Evolutionary conservation across 2,329 filamentous ascomycete species (phyloP).

Genomic region (Xylaria sp.): DNA sequence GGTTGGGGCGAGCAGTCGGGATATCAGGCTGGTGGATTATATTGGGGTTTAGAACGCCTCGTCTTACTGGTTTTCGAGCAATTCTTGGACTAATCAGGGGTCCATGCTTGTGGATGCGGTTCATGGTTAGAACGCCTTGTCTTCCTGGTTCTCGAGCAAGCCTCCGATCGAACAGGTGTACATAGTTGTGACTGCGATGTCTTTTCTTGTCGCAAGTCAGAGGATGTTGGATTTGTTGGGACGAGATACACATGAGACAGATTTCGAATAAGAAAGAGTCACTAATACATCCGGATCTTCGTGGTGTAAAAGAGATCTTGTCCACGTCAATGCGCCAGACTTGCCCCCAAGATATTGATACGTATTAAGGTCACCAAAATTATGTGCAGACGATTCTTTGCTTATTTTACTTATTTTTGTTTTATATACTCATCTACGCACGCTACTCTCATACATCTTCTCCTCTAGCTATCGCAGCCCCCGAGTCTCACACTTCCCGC

Average conservation of each 20-base stretch:
- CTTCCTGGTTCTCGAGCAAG: background rate
- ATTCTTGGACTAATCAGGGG: background rate
- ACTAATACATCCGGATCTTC: no score
- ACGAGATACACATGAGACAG: no score
- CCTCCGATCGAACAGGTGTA: background rate
- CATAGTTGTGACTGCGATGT: background rate
- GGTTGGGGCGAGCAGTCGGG: slow-evolving; percentile 44
- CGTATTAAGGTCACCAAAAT: no score
- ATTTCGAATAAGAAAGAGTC: no score
- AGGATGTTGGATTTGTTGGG: no score
- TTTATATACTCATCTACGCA: background rate
- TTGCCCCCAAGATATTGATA: no score
- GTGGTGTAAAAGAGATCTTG: no score
- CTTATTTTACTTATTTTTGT: no score
- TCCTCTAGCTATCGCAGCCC: slow-evolving; percentile 21
- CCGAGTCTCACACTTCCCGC: slow-evolving; percentile 22
- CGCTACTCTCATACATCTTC: background rate
- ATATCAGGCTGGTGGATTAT: slow-evolving; percentile 27
- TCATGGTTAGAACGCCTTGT: slow-evolving; percentile 14
- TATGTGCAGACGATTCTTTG: no score
- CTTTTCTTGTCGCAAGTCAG: no score
- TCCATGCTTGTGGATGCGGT: background rate
- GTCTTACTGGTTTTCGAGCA: background rate
- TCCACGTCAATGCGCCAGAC: no score
- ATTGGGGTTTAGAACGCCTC: slow-evolving; percentile 19